phyloP scores from a whole-genome alignment of 352 stramenopile species.

The Pythium scleroteichum region DNA sequence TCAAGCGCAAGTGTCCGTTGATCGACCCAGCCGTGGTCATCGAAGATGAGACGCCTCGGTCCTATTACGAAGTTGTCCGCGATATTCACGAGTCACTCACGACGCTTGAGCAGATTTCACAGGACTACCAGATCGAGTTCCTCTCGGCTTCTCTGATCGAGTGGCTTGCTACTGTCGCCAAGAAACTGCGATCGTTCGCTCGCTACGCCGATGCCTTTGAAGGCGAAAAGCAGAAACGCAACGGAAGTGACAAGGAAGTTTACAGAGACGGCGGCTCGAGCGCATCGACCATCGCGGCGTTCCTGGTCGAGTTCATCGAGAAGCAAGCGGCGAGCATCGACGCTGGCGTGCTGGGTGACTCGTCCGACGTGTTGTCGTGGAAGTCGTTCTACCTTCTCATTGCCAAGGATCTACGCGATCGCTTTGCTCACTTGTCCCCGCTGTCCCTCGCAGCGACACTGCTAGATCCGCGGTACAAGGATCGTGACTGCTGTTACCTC shows the following conservation, averaged over 20 bases:
- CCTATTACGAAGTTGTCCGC: conserved; percentile 69
- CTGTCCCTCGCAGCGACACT: conserved; percentile 73
- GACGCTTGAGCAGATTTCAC: conserved; percentile 55
- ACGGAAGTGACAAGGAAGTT: conserved; percentile 76
- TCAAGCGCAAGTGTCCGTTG: conserved; percentile 56
- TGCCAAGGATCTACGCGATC: conserved; percentile 49
- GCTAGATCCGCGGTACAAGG: conserved; percentile 81
- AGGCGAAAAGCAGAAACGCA: conserved; percentile 70
- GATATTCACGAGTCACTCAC: conserved; percentile 46
- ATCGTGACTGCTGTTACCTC: conserved; percentile 79
- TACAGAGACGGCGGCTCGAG: conserved; percentile 75
- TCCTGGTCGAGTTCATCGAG: conserved; percentile 66
- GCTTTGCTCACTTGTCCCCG: conserved; percentile 51
- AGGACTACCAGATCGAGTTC: conserved; percentile 49
- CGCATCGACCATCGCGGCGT: conserved; percentile 71
- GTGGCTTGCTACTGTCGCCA: conserved; percentile 56
- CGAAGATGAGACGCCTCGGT: conserved; percentile 30
- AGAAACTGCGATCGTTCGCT: conserved; percentile 76
- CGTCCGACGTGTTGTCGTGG: conserved; percentile 44
- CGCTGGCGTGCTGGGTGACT: conserved; percentile 9
- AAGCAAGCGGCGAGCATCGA: conserved; percentile 48
- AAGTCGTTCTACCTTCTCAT: conserved; percentile 66
- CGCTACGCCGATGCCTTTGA: conserved; percentile 75
- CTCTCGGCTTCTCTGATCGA: conserved; percentile 43
- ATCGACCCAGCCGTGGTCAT: conserved; percentile 29